These are phyloP conservation scores for Ligustrum vulgare DNA, from an alignment of 257 asterid species.

Conservation along the genomic window DNA sequence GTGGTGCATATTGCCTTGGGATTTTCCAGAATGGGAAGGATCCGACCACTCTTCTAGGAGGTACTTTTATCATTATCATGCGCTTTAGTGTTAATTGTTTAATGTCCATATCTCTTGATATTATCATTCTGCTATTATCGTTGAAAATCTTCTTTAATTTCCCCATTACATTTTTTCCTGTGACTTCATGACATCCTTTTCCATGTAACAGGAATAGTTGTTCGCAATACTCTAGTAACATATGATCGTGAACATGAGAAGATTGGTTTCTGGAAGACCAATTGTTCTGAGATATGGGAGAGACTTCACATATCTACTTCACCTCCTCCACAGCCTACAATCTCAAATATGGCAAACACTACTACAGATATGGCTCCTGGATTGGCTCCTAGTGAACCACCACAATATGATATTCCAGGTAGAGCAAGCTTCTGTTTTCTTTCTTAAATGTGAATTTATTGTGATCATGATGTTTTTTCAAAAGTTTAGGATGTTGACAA, in stretches of 20 bases:
- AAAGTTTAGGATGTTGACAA: background rate
- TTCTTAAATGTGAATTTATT: constrained; percentile 14
- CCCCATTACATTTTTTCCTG: background rate
- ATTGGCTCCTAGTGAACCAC: constrained; percentile 58
- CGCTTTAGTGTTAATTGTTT: constrained; percentile 15
- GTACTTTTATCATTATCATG: constrained; percentile 38
- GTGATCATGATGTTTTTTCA: constrained; percentile 4
- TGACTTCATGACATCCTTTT: constrained; percentile 11
- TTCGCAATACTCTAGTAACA: constrained; percentile 92
- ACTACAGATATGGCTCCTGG: constrained; percentile 46
- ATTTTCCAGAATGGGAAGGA: constrained; percentile 97
- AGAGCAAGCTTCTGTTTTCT: constrained; percentile 20
- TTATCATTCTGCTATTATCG: background rate
- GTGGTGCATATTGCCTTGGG: constrained; percentile 96
- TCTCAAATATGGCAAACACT: constrained; percentile 35
- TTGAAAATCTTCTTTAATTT: background rate
- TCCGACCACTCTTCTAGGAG: constrained; percentile 97
- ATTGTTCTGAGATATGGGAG: constrained; percentile 93
- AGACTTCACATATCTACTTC: constrained; percentile 59
- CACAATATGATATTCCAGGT: constrained; percentile 54
- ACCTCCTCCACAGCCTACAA: constrained; percentile 55
- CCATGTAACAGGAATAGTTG: constrained; percentile 70
- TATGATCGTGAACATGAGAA: constrained; percentile 93
- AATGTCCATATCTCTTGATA: background rate
- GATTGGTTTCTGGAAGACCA: constrained; percentile 96